phyloP scores from a whole-genome alignment of 495 filamentous ascomycete genomes.

The Talaromyces ruber region DNA sequence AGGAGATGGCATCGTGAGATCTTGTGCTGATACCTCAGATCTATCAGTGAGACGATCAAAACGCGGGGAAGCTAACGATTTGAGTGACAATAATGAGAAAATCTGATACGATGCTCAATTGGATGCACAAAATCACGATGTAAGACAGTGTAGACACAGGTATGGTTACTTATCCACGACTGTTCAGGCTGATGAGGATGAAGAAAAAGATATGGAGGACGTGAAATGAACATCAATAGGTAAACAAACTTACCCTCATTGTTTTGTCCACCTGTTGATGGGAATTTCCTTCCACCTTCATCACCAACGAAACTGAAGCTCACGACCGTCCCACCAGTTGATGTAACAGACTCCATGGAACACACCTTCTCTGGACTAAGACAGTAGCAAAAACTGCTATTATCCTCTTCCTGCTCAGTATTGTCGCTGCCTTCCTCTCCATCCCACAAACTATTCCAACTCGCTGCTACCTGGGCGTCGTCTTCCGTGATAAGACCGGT shows the following conservation, averaged over 20 bases:
- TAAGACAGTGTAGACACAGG: neutral
- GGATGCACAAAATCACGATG: neutral
- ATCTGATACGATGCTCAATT: neutral
- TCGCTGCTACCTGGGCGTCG: neutral
- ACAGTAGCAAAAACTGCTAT: neutral
- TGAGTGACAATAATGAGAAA: neutral
- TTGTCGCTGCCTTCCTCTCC: neutral
- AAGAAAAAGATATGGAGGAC: neutral
- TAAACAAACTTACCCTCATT: slow-evolving; percentile 1
- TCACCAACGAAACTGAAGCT: neutral
- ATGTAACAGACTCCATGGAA: neutral
- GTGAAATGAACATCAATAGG: neutral
- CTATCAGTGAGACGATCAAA: neutral
- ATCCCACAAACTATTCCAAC: slow-evolving; percentile 1
- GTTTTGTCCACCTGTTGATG: neutral
- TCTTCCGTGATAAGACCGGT: neutral
- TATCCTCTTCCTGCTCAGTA: neutral
- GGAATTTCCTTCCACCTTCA: neutral
- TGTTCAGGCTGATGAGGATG: neutral
- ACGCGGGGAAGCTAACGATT: neutral
- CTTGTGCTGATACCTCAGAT: neutral
- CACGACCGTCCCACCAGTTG: neutral
- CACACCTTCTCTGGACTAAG: neutral
- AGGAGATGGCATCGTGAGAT: neutral
- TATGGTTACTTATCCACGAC: neutral